A percentile compares a stretch with the other conserved stretches of the same genome.
Conservation (phyloP, 306 rosid species). For the Dryas drummondii region DNA sequence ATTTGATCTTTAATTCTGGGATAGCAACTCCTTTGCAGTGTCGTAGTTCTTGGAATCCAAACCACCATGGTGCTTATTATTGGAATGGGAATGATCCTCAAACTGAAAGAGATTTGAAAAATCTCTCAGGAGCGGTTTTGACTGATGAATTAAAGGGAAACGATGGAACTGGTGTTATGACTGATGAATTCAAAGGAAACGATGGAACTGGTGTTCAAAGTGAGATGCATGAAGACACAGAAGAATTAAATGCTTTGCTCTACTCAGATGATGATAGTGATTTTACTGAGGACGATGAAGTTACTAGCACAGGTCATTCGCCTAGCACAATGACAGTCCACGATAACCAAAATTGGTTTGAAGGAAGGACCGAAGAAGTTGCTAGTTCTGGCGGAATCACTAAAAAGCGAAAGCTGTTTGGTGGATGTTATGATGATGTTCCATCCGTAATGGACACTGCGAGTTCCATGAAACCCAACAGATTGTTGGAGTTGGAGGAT, state of each 20-base stretch:
- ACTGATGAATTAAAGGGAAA: constrained; percentile 45
- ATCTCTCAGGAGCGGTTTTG: constrained; percentile 41
- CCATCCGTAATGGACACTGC: constrained; percentile 57
- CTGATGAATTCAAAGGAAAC: constrained; percentile 43
- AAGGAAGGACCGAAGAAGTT: constrained; percentile 45
- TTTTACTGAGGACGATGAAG: constrained; percentile 76
- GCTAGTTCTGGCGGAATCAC: constrained; percentile 58
- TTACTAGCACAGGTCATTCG: constrained; percentile 95
- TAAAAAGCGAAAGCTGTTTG: constrained; percentile 65
- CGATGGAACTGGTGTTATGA: constrained; percentile 42
- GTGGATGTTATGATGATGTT: constrained; percentile 31
- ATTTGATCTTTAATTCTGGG: constrained; percentile 57
- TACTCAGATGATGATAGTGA: constrained; percentile 71
- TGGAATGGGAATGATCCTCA: constrained; percentile 33
- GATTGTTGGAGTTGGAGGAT: constrained; percentile 36
- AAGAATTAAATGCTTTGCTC: constrained; percentile 89
- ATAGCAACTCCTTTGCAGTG: constrained; percentile 51
- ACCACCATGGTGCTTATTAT: constrained; percentile 28
- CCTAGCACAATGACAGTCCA: constrained; percentile 70
- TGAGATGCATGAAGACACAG: constrained; percentile 93
- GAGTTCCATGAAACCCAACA: constrained; percentile 46
- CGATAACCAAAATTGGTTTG: constrained; percentile 32
- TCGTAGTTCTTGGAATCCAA: constrained; percentile 51
- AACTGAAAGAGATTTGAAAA: constrained; percentile 33
- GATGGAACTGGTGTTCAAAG: constrained; percentile 52